Evolutionary conservation across 768 basidiomycete species (phyloP).

Genomic region (Kwoniella dejecticola): DNA sequence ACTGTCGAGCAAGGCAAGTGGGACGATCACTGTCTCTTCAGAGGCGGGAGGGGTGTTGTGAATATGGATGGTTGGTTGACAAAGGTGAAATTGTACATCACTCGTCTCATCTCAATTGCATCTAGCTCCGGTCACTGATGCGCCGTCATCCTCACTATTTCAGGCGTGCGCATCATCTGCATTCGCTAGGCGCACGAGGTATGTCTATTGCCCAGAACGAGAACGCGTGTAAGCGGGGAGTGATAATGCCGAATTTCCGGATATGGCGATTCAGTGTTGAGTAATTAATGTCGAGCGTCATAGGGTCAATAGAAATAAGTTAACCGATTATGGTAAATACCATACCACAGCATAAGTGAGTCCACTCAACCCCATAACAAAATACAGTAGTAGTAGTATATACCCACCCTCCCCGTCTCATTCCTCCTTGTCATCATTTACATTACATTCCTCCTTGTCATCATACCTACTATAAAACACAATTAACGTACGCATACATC

Average conservation of each 20-base stretch:
- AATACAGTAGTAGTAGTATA: no score
- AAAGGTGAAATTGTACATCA: no score
- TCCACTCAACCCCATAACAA: slow-evolving; percentile 4
- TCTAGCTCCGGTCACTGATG: not conserved
- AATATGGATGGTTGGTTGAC: no score
- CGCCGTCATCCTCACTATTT: slow-evolving; percentile 5
- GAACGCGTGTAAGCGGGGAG: no score
- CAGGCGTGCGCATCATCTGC: no score
- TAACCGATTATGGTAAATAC: slow-evolving; percentile 13
- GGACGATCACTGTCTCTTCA: no score
- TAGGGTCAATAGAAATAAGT: not conserved
- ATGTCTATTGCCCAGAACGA: no score
- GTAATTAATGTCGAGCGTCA: not conserved
- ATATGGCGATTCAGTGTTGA: not conserved
- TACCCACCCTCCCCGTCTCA: no score
- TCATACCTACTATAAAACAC: no score
- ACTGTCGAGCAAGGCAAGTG: not conserved
- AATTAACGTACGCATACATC: not conserved
- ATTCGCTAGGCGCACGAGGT: no score
- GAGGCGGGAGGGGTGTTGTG: no score
- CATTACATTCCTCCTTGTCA: not conserved
- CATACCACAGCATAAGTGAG: not conserved
- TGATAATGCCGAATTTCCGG: slow-evolving; percentile 10
- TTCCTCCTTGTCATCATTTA: not conserved
- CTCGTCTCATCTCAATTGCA: no score